phyloP scores from a whole-genome alignment of 2,329 filamentous ascomycete genomes.

The Paraconiothyrium brasiliense region DNA sequence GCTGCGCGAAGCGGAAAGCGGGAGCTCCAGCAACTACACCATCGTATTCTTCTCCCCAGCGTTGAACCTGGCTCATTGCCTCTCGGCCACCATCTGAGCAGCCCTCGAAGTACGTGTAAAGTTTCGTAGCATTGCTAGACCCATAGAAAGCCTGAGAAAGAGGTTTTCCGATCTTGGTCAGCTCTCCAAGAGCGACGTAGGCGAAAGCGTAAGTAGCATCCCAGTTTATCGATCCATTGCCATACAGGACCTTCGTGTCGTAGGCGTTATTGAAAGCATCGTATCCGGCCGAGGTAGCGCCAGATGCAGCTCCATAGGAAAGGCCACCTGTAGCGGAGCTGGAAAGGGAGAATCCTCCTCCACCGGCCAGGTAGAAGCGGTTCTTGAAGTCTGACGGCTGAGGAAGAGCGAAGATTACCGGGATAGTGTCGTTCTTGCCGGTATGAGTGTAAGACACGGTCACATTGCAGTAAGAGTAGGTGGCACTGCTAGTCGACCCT shows the following conservation, averaged over 20 bases:
- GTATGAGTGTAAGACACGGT: slow-evolving; percentile 58
- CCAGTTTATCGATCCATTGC: slow-evolving; percentile 64
- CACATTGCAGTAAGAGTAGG: slow-evolving; percentile 56
- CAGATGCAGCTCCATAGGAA: slow-evolving; percentile 59
- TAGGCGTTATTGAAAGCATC: slow-evolving; percentile 56
- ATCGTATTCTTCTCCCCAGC: slow-evolving; percentile 60
- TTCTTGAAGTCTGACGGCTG: slow-evolving; percentile 56
- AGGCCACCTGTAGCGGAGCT: slow-evolving; percentile 54
- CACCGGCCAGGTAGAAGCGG: slow-evolving; percentile 58
- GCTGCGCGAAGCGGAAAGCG: slow-evolving; percentile 57
- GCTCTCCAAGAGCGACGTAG: slow-evolving; percentile 63
- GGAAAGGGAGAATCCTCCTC: slow-evolving; percentile 51
- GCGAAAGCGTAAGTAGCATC: slow-evolving; percentile 61
- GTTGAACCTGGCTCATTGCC: slow-evolving; percentile 61
- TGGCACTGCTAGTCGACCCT: slow-evolving; percentile 10
- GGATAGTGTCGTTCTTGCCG: slow-evolving; percentile 37
- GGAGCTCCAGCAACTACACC: slow-evolving; percentile 59
- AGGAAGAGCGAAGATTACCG: slow-evolving; percentile 54
- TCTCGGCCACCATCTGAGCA: slow-evolving; percentile 65
- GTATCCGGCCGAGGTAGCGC: slow-evolving; percentile 62
- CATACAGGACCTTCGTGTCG: slow-evolving; percentile 42
- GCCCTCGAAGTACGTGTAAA: slow-evolving; percentile 63
- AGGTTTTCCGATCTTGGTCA: slow-evolving; percentile 59
- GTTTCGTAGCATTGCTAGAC: slow-evolving; percentile 25
- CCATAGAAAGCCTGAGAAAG: slow-evolving; percentile 54